These are phyloP conservation scores for Coemansia sp. DNA, from an alignment of 192 early-diverging fungal species.

Conservation along the genomic window DNA sequence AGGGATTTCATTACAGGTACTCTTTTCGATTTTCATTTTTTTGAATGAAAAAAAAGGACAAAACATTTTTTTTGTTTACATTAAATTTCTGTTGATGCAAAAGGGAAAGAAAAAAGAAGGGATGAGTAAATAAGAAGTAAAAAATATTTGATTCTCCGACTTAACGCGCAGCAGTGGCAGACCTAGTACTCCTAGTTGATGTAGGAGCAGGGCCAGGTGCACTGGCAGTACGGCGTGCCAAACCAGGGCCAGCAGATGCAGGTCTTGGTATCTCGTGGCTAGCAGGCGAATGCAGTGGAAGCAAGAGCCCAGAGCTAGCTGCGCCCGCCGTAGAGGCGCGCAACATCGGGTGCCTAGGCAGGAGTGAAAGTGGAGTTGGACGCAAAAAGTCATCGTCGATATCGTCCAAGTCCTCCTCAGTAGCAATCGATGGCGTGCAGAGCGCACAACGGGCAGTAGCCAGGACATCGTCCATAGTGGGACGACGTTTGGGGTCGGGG, in stretches of 20 bases:
- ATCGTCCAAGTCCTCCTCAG: conserved; percentile 21
- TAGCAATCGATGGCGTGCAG: conserved; percentile 16
- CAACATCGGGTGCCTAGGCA: conserved; percentile 10
- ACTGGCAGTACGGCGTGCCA: conserved; percentile 33
- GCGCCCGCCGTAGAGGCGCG: conserved; percentile 34
- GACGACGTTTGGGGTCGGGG: conserved; percentile 57
- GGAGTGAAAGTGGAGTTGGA: background rate
- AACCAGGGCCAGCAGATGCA: conserved; percentile 14
- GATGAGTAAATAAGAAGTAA: conserved; percentile 6
- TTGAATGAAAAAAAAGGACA: background rate
- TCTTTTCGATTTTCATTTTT: background rate
- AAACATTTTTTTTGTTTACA: background rate
- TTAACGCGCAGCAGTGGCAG: conserved; percentile 22
- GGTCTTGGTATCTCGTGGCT: background rate
- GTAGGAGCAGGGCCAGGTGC: conserved; percentile 33
- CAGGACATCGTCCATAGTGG: conserved; percentile 57
- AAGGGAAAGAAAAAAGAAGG: conserved; percentile 1
- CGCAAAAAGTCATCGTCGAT: background rate
- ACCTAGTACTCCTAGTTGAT: conserved; percentile 9
- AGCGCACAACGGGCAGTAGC: conserved; percentile 32
- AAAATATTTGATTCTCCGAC: conserved; percentile 18
- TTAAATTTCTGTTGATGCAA: background rate
- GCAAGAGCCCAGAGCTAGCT: background rate
- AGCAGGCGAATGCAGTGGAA: background rate
- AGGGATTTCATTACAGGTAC: conserved; percentile 1